phyloP scores from a whole-genome alignment of 176 grass and related monocot genomes.

The Eremochloa ophiuroides region DNA sequence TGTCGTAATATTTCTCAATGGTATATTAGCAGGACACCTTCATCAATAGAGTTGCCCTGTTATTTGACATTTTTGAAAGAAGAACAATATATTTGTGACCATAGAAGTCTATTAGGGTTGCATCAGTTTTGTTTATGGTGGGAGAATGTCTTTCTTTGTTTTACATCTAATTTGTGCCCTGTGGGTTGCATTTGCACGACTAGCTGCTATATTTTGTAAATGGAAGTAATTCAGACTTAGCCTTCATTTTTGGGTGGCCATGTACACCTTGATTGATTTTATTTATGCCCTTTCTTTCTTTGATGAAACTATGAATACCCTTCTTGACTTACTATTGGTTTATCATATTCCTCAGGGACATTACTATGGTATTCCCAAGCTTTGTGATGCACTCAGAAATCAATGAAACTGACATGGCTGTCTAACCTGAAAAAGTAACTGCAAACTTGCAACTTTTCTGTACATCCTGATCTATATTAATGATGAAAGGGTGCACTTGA shows the following conservation, averaged over 20 bases:
- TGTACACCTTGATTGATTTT: not conserved
- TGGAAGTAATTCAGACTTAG: not conserved
- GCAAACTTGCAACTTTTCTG: not conserved
- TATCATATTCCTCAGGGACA: conserved; percentile 20
- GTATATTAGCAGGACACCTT: not conserved
- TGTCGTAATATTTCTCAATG: not conserved
- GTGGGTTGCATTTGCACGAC: not conserved
- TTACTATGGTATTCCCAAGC: conserved; percentile 38
- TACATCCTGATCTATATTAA: not conserved
- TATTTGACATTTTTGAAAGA: not conserved
- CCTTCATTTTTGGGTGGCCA: not conserved
- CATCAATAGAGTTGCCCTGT: not conserved
- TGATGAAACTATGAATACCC: not conserved
- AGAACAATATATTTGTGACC: not conserved
- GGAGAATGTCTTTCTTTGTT: not conserved
- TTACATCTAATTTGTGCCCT: not conserved
- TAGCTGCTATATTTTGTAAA: not conserved
- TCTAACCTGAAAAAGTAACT: not conserved
- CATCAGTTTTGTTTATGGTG: not conserved
- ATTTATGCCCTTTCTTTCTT: not conserved
- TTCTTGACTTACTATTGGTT: not conserved
- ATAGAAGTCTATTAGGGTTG: not conserved
- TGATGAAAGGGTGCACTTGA: not conserved
- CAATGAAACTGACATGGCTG: conserved; percentile 29
- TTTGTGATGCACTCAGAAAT: conserved; percentile 40